Conservation (phyloP, 441 rosid genomes). For the Corymbia calophylla region DNA sequence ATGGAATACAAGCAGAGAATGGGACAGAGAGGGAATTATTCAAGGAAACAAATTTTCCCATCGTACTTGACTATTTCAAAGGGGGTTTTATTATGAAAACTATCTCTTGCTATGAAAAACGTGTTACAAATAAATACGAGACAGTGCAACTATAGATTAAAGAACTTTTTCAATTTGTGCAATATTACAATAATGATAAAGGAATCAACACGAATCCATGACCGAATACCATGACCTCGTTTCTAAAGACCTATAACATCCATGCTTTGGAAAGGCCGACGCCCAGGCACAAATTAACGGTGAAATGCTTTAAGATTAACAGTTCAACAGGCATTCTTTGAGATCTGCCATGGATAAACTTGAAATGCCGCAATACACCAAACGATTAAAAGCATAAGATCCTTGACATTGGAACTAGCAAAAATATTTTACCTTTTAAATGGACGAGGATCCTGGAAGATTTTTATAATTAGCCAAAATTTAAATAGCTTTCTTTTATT, state of each 20-base stretch:
- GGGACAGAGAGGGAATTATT: background rate
- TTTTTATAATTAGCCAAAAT: background rate
- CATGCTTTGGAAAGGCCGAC: slow-evolving; percentile 54
- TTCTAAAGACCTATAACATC: slow-evolving; percentile 80
- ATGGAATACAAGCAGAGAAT: background rate
- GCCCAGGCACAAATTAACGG: slow-evolving; percentile 72
- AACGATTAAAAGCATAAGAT: background rate
- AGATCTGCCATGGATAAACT: slow-evolving; percentile 56
- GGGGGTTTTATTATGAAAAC: background rate
- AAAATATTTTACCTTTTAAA: background rate
- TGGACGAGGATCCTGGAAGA: too few species aligned
- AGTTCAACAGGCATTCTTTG: slow-evolving; percentile 59
- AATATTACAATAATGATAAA: slow-evolving; percentile 8
- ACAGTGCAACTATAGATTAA: background rate
- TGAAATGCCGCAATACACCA: background rate
- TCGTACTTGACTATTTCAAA: background rate
- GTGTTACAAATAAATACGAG: background rate
- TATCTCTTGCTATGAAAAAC: background rate
- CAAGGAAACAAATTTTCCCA: background rate
- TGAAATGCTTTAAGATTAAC: slow-evolving; percentile 35
- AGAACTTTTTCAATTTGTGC: background rate
- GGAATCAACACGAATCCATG: slow-evolving; percentile 93
- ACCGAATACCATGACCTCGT: slow-evolving; percentile 81
- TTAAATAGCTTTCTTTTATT: too few species aligned
- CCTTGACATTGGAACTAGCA: background rate